phyloP scores from a whole-genome alignment of 257 asterid species.

The Haberlea rhodopensis region DNA sequence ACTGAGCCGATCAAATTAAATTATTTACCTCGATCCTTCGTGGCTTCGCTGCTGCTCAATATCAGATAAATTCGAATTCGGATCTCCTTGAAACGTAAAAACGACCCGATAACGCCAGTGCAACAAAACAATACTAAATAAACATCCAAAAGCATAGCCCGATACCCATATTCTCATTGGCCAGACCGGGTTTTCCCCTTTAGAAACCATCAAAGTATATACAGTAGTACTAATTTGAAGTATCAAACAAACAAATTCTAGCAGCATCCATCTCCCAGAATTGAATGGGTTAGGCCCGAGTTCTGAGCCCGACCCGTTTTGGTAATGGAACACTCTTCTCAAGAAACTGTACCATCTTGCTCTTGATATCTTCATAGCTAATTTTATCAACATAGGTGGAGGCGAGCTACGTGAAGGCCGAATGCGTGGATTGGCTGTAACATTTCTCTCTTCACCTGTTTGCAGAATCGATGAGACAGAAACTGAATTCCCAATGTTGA shows the following conservation, averaged over 20 bases:
- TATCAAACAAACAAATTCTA: constrained; percentile 52
- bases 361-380: constrained; percentile 72
- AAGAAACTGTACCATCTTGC: constrained; percentile 68
- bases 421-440: constrained; percentile 27
- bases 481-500: constrained; percentile 39
- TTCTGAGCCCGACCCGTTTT: constrained; percentile 75
- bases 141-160: constrained; percentile 76
- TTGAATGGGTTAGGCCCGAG: constrained; percentile 85
- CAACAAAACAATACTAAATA: constrained; percentile 51
- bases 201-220: constrained; percentile 50
- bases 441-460: constrained; percentile 38
- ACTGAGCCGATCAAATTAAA: no score
- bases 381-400: constrained; percentile 55
- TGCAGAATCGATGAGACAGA: constrained; percentile 42
- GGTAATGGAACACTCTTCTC: constrained; percentile 87
- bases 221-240: constrained; percentile 47
- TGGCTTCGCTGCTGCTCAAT: constrained; percentile 64
- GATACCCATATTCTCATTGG: constrained; percentile 87
- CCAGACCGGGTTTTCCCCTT: constrained; percentile 79
- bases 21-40: constrained; percentile 61
- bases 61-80: constrained; percentile 36
- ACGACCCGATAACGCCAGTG: constrained; percentile 48
- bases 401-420: constrained; percentile 42
- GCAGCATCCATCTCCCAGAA: constrained; percentile 64
- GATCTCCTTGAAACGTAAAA: constrained; percentile 29